Evolutionary conservation across 352 stramenopile species (phyloP).

Genomic region (Phytophthora citricola): DNA sequence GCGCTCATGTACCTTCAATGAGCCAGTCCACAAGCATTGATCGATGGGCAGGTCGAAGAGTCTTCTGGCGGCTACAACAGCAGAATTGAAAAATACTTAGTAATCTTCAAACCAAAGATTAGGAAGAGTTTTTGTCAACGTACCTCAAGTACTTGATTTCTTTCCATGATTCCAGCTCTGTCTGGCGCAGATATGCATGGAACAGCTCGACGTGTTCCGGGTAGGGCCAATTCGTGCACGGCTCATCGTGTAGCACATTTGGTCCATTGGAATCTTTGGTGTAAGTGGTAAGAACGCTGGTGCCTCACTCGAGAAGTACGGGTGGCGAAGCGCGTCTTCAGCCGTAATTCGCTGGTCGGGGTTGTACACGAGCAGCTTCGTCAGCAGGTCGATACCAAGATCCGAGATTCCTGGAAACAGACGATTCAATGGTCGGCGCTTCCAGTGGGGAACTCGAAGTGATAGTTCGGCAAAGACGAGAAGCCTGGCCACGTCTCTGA

Average conservation of each 20-base stretch:
- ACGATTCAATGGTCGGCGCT: conserved; percentile 66
- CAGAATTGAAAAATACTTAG: conserved; percentile 8
- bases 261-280: conserved; percentile 79
- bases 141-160: conserved; percentile 90
- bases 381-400: conserved; percentile 75
- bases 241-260: conserved; percentile 78
- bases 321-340: conserved; percentile 82
- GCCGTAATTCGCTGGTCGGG: conserved; percentile 84
- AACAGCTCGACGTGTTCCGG: conserved; percentile 83
- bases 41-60: conserved; percentile 80
- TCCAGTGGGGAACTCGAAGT: conserved; percentile 91
- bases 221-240: conserved; percentile 52
- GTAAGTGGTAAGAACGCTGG: conserved; percentile 52
- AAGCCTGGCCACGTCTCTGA: conserved; percentile 97
- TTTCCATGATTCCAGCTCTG: conserved; percentile 82
- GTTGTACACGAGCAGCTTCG: conserved; percentile 83
- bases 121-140: neutral
- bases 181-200: conserved; percentile 81
- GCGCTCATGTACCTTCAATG: conserved; percentile 76
- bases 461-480: conserved; percentile 97
- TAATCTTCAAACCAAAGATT: neutral
- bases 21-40: conserved; percentile 94
- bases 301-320: conserved; percentile 72
- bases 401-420: conserved; percentile 78
- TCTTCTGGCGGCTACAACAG: conserved; percentile 74